A percentile compares a stretch with the other conserved stretches of the same genome.
Evolutionary conservation across 2,329 filamentous ascomycete species (phyloP).

Genomic region (Penicillium decumbens): DNA sequence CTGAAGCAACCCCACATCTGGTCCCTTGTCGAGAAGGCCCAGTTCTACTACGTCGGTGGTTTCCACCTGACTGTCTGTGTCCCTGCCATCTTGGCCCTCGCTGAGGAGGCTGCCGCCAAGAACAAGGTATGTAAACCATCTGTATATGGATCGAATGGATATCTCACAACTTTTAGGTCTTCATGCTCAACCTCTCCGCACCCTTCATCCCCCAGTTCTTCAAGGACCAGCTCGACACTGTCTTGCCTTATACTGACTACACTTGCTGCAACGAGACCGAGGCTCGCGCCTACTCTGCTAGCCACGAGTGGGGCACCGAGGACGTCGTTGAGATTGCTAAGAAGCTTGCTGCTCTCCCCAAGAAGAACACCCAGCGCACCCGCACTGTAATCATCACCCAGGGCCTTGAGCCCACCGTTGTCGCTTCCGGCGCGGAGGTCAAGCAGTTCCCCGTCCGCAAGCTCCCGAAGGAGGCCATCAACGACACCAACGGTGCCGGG

Average conservation of each 20-base stretch:
- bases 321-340: conserved; percentile 82
- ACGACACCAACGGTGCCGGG: conserved; percentile 93
- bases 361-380: conserved; percentile 81
- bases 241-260: conserved; percentile 89
- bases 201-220: conserved; percentile 98
- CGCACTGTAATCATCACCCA: conserved; percentile 90
- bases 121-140: conserved; percentile 62
- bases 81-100: conserved; percentile 81
- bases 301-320: conserved; percentile 67
- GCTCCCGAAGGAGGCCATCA: conserved; percentile 73
- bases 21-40: conserved; percentile 81
- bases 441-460: conserved; percentile 76
- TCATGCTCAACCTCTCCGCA: conserved; percentile 86
- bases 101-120: conserved; percentile 77
- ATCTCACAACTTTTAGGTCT: conserved; percentile 46
- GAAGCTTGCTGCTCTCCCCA: conserved; percentile 79
- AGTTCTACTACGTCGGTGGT: conserved; percentile 88
- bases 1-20: conserved; percentile 88
- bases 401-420: conserved; percentile 83
- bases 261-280: conserved; percentile 97
- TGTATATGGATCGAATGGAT: neutral
- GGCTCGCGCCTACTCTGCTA: conserved; percentile 79
- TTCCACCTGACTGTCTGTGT: conserved; percentile 98
- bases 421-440: conserved; percentile 67
- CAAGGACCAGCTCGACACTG: conserved; percentile 87